phyloP scores from a whole-genome alignment of 257 asterid species.

The Salvia splendens region DNA sequence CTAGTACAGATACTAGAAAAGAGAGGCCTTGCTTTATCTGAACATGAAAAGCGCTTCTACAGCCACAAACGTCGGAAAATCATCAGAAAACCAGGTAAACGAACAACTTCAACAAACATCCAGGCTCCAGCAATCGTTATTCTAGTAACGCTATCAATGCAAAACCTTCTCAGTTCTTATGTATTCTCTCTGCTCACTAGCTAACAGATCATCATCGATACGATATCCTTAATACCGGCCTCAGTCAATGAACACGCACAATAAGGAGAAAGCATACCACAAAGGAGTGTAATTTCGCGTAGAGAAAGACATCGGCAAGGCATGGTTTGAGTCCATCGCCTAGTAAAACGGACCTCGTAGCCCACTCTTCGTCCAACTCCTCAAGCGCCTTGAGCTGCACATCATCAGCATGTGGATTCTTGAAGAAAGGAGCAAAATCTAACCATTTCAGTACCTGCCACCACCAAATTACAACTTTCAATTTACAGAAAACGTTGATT shows the following conservation, averaged over 20 bases:
- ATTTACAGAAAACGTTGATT: slow-evolving; percentile 14
- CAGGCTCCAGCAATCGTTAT: background rate
- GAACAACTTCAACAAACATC: background rate
- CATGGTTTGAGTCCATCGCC: slow-evolving; percentile 64
- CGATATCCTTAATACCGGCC: background rate
- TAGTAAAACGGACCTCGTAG: slow-evolving; percentile 58
- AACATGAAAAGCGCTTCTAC: slow-evolving; percentile 61
- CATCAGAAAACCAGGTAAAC: background rate
- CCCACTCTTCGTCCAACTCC: slow-evolving; percentile 67
- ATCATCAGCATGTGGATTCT: slow-evolving; percentile 32
- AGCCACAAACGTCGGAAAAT: slow-evolving; percentile 15
- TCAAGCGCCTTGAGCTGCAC: slow-evolving; percentile 43
- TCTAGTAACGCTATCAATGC: background rate
- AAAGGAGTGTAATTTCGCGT: slow-evolving; percentile 56
- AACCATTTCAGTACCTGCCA: slow-evolving; percentile 63
- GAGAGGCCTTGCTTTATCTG: slow-evolving; percentile 57
- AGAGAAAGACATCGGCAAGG: slow-evolving; percentile 70
- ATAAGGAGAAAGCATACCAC: slow-evolving; percentile 50
- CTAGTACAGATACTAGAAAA: too few species aligned
- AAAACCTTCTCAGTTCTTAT: background rate
- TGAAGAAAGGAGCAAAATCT: slow-evolving; percentile 51
- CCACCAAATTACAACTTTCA: slow-evolving; percentile 15
- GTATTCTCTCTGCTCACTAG: background rate
- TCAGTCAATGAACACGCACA: background rate
- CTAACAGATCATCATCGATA: too few species aligned